phyloP scores from a whole-genome alignment of 2,329 filamentous ascomycete genomes.

The Aspergillus hortae region DNA sequence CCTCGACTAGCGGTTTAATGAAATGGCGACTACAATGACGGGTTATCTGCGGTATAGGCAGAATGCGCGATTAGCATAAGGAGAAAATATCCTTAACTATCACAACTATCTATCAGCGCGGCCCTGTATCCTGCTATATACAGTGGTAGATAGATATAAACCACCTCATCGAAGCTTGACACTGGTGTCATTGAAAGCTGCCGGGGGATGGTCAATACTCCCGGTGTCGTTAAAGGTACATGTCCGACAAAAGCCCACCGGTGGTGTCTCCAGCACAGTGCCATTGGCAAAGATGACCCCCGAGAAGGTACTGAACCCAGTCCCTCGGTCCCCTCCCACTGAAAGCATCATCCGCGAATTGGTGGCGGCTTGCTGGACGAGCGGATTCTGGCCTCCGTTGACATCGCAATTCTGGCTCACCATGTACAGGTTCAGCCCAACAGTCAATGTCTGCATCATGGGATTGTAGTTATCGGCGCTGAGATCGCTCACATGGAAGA shows the following conservation, averaged over 20 bases:
- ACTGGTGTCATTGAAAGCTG: no score
- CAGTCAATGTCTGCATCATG: slow-evolving; percentile 8
- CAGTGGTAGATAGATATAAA: no score
- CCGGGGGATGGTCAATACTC: no score
- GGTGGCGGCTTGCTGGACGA: neutral
- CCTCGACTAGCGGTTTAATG: no score
- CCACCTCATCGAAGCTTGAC: no score
- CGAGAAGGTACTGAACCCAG: slow-evolving; percentile 2
- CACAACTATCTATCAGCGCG: no score
- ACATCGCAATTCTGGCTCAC: slow-evolving; percentile 13
- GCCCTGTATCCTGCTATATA: no score
- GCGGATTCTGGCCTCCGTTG: slow-evolving; percentile 1
- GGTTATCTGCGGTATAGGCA: no score
- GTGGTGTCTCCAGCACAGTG: slow-evolving; percentile 5
- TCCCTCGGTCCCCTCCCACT: neutral
- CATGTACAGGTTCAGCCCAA: slow-evolving; percentile 13
- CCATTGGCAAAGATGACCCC: slow-evolving; percentile 13
- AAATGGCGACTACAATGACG: no score
- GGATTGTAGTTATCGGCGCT: slow-evolving; percentile 8
- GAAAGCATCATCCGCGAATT: neutral
- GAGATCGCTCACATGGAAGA: slow-evolving; percentile 6
- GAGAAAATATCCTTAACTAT: no score
- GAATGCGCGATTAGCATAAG: no score
- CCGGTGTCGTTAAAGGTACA: no score
- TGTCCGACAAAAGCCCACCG: neutral